Percentiles rank a stretch among this genome's conserved stretches.
Conservation (phyloP, 768 basidiomycete genomes). For the Pulveroboletus sp. region DNA sequence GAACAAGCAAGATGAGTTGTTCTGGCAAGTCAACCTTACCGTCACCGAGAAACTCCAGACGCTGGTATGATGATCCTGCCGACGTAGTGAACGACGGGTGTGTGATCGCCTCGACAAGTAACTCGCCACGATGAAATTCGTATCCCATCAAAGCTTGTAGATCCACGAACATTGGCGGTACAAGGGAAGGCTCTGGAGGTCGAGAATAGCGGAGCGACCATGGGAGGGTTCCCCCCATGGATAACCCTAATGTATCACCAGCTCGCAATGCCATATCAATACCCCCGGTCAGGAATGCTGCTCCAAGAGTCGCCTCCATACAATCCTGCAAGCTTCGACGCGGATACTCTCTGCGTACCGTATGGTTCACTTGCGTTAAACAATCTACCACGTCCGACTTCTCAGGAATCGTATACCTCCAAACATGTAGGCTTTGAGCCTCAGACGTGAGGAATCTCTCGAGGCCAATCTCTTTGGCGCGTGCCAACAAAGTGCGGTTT, state of each 20-base stretch:
- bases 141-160: constrained; percentile 70
- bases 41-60: constrained; percentile 87
- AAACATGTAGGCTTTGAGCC: constrained; percentile 44
- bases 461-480: constrained; percentile 60
- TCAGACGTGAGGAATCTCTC: constrained; percentile 64
- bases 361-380: constrained; percentile 24
- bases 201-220: constrained; percentile 60
- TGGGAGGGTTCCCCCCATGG: constrained; percentile 64
- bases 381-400: constrained; percentile 34
- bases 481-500: constrained; percentile 64
- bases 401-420: constrained; percentile 49
- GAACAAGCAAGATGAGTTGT: constrained; percentile 1
- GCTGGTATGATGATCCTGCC: constrained; percentile 67
- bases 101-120: constrained; percentile 76
- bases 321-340: constrained; percentile 79
- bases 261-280: constrained; percentile 60
- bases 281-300: constrained; percentile 68
- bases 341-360: constrained; percentile 47
- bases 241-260: constrained; percentile 62
- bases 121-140: constrained; percentile 53
- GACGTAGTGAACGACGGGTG: constrained; percentile 69
- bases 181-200: constrained; percentile 27
- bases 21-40: constrained; percentile 43
- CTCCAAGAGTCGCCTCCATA: constrained; percentile 83
- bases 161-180: constrained; percentile 44